Evolutionary conservation across 2,329 filamentous ascomycete genomes (phyloP).

Genomic region (Domatiomyces globalis): DNA sequence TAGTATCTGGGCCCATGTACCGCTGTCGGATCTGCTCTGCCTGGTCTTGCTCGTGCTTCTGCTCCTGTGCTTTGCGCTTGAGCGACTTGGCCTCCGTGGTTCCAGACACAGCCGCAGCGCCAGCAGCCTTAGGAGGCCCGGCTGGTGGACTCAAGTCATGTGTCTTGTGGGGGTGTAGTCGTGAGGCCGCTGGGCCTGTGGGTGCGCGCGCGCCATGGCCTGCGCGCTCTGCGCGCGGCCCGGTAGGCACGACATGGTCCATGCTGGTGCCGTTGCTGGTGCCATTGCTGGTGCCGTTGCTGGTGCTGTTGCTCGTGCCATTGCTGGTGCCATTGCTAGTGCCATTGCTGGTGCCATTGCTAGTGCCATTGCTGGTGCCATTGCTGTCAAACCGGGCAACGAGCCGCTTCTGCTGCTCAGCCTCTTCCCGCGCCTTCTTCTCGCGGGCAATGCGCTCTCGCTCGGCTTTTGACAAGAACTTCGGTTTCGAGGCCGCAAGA

Average conservation of each 20-base stretch:
- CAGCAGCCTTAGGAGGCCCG: slow-evolving; percentile 26
- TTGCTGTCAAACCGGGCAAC: not conserved
- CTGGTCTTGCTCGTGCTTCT: slow-evolving; percentile 48
- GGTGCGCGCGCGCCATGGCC: slow-evolving; percentile 26
- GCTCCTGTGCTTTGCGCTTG: slow-evolving; percentile 32
- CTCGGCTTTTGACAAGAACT: slow-evolving; percentile 72
- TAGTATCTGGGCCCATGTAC: slow-evolving; percentile 85
- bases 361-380: slow-evolving; percentile 2
- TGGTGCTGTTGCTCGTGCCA: slow-evolving; percentile 2
- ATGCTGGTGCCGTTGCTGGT: slow-evolving; percentile 2
- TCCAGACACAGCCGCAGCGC: slow-evolving; percentile 15
- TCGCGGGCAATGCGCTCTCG: slow-evolving; percentile 68
- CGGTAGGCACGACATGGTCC: slow-evolving; percentile 45
- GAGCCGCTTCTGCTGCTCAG: slow-evolving; percentile 39
- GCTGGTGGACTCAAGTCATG: slow-evolving; percentile 41
- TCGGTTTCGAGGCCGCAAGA: slow-evolving; percentile 71
- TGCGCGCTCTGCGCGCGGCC: slow-evolving; percentile 53
- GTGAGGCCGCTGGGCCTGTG: slow-evolving; percentile 39
- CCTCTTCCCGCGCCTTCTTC: slow-evolving; percentile 58
- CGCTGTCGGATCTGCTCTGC: slow-evolving; percentile 60
- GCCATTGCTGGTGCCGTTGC: slow-evolving; percentile 6
- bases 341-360: not conserved
- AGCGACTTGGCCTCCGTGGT: slow-evolving; percentile 25
- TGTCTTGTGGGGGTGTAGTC: slow-evolving; percentile 29
- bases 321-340: slow-evolving; percentile 3